Percentiles rank a stretch among this genome's conserved stretches.
Evolutionary conservation across 306 rosid genomes (phyloP).

Genomic region (Gillenia trifoliata): DNA sequence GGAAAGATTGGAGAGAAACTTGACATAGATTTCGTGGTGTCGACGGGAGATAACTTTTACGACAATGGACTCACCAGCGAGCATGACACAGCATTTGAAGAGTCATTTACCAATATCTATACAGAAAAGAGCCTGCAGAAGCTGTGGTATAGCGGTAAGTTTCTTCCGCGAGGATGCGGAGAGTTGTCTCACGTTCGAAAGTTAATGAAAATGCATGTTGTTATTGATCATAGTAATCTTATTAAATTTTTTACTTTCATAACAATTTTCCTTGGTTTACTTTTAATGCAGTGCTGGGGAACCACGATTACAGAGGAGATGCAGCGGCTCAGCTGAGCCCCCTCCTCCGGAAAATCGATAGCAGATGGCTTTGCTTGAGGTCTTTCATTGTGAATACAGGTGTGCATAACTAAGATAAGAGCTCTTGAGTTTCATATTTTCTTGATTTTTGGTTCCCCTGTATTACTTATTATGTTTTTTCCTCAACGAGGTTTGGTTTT

Average conservation of each 20-base stretch:
- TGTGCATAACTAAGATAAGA: background rate
- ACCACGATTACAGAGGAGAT: slow-evolving; percentile 89
- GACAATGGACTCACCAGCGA: slow-evolving; percentile 38
- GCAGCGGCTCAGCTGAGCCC: slow-evolving; percentile 79
- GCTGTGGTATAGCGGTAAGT: slow-evolving; percentile 54
- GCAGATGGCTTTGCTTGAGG: slow-evolving; percentile 72
- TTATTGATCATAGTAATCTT: background rate
- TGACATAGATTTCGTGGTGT: slow-evolving; percentile 53
- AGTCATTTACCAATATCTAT: slow-evolving; percentile 62
- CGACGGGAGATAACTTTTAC: slow-evolving; percentile 74
- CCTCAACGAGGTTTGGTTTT: too few relatives aligned
- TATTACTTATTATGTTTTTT: too few relatives aligned
- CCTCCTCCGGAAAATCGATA: slow-evolving; percentile 36
- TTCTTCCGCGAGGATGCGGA: background rate
- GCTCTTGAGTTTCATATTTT: background rate
- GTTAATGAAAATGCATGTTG: background rate
- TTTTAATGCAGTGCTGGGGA: slow-evolving; percentile 70
- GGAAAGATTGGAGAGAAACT: slow-evolving; percentile 56
- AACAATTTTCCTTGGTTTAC: background rate
- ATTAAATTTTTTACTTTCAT: background rate
- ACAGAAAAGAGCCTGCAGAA: slow-evolving; percentile 55
- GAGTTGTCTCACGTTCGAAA: background rate
- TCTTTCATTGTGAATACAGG: slow-evolving; percentile 47
- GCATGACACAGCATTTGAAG: slow-evolving; percentile 42
- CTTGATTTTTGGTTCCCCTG: too few relatives aligned